Evolutionary conservation across 2,329 filamentous ascomycete species (phyloP), one percentile per base, ranked within the genome.

Genomic region (Pseudogymnoascus sp.): DNA sequence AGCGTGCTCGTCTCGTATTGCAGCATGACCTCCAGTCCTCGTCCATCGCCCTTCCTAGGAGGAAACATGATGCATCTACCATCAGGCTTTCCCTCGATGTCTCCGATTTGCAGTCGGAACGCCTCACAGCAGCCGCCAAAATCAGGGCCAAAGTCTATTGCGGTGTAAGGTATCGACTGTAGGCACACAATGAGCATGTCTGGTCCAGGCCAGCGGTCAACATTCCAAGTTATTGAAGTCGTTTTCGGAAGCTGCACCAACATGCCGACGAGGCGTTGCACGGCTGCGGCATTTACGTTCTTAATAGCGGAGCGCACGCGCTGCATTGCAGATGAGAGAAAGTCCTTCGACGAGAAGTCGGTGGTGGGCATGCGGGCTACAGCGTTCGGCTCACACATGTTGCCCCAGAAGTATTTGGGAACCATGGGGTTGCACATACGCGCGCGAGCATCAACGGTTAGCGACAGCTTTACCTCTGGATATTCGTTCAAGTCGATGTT

Each of bases 131-230:
- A 38, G 28, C 35, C 28, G n/a, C 55, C 55, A 35, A 59, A 38
- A 22, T 36, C 55, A 22, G 22, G 5, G 11, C 55, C 55, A 8
- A 35, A 59, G 35, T 59, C 30, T 6, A 59, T 19, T 23, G 28
- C 55, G 4, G n/a, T 59, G n/a, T n/a, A 59, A 14, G 30, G 30
- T 22, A 35, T 35, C 5, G 16, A 11, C 28, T 59, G 55, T 14
- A 59, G 28, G 28, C n/a, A 36, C 35, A 59, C 55, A 59, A 59
- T 59, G 14, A 59, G 55, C 55, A 59, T 59, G 28, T 59, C 55
- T 59, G 55, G 55, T 36, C 55, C 55, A 35, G 55, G 55, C 28
- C 55, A 59, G 25, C 55, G 55, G 55, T 59, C 55, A 12, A 38
- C 55, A 38, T 59, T 59, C 55, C 55, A 59, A 8, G 55, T 59